Percentiles rank a stretch among this genome's conserved stretches.
These are phyloP conservation scores for Arabidopsis suecica DNA, from an alignment of 345 rosid genomes.

Conservation along the genomic window DNA sequence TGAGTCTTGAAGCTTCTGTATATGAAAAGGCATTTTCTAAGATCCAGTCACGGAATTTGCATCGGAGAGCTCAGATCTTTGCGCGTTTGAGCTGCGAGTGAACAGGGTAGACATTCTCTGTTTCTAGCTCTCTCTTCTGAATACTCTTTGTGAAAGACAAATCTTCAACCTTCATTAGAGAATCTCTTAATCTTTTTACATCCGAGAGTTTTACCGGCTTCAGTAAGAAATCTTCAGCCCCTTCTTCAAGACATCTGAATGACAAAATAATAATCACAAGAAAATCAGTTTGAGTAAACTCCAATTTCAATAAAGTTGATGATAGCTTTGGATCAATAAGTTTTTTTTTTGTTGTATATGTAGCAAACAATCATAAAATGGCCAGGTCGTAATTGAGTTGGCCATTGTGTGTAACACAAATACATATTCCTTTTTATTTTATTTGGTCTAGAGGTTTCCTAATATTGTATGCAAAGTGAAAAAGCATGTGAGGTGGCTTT, in stretches of 20 bases:
- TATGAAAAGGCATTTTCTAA: neutral
- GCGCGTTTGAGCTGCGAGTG: conserved; percentile 35
- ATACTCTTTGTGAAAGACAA: conserved; percentile 37
- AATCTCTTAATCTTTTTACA: conserved; percentile 65
- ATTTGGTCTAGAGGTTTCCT: conserved; percentile 16
- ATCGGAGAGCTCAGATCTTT: conserved; percentile 28
- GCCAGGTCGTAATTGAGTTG: conserved; percentile 38
- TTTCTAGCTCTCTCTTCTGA: conserved; percentile 62
- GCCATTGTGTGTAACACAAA: conserved; percentile 9
- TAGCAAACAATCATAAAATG: conserved; percentile 40
- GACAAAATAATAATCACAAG: neutral
- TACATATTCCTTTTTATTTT: neutral
- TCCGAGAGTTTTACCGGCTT: conserved; percentile 81
- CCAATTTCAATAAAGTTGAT: neutral
- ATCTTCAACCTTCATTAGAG: conserved; percentile 50
- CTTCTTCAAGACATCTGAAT: conserved; percentile 81
- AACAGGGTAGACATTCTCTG: conserved; percentile 28
- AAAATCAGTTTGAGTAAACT: conserved; percentile 4
- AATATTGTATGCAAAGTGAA: conserved; percentile 16
- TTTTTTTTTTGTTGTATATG: conserved; percentile 15
- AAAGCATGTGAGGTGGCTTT: conserved; percentile 46
- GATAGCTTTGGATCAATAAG: conserved; percentile 4
- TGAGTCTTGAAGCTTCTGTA: conserved; percentile 18
- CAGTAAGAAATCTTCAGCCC: conserved; percentile 81
- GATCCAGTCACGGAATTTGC: conserved; percentile 16